Evolutionary conservation across 2,329 filamentous ascomycete species (phyloP).

Genomic region (Talaromyces verruculosus): DNA sequence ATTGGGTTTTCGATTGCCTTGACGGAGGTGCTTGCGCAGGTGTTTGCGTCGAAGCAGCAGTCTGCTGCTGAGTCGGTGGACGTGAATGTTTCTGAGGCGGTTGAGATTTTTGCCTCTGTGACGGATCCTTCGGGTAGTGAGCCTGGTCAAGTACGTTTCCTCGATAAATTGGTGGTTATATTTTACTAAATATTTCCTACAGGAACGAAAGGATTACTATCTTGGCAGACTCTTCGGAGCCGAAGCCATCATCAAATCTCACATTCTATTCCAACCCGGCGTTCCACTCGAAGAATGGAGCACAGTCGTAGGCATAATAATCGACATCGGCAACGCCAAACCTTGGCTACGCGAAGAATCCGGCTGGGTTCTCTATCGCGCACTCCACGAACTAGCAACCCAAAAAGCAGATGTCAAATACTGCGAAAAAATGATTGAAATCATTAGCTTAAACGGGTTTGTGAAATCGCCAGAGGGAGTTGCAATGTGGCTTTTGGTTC

Average conservation of each 20-base stretch:
- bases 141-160: constrained; percentile 51
- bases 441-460: constrained; percentile 63
- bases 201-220: constrained; percentile 83
- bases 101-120: constrained; percentile 54
- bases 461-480: constrained; percentile 84
- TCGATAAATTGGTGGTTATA: not conserved
- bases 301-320: constrained; percentile 68
- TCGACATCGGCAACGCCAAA: constrained; percentile 75
- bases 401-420: constrained; percentile 47
- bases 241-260: constrained; percentile 79
- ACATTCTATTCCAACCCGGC: constrained; percentile 63
- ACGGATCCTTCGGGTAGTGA: constrained; percentile 55
- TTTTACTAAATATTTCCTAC: constrained; percentile 38
- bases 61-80: constrained; percentile 27
- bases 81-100: constrained; percentile 43
- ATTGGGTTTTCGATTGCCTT: constrained; percentile 87
- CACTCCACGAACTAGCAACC: constrained; percentile 57
- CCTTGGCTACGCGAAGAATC: constrained; percentile 88
- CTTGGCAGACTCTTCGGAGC: constrained; percentile 86
- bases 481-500: constrained; percentile 77
- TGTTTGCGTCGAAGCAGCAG: constrained; percentile 51
- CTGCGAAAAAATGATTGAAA: constrained; percentile 62
- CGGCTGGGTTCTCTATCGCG: constrained; percentile 75
- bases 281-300: constrained; percentile 53
- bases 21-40: constrained; percentile 72